Evolutionary conservation across 345 rosid genomes (phyloP).

Genomic region (Psidium guajava): DNA sequence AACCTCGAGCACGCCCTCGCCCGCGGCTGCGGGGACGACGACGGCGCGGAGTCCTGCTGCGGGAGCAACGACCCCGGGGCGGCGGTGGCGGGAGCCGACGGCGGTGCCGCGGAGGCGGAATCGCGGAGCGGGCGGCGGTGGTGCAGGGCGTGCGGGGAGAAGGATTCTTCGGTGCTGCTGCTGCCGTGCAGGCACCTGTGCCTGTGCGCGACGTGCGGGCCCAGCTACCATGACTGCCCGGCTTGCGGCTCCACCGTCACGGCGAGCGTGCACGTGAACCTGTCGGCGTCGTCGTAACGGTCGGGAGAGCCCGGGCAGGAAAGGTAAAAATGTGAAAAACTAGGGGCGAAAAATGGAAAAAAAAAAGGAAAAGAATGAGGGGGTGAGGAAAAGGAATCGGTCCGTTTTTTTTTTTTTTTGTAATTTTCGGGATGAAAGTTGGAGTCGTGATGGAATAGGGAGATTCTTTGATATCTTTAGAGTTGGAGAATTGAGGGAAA

Average conservation of each 20-base stretch:
- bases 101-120: neutral
- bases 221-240: neutral
- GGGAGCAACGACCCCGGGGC: slow-evolving; percentile 35
- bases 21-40: slow-evolving; percentile 18
- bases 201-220: slow-evolving; percentile 24
- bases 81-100: neutral
- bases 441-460: neutral
- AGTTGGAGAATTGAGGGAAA: neutral
- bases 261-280: slow-evolving; percentile 57
- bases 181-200: slow-evolving; percentile 84
- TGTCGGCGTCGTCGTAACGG: slow-evolving; percentile 29
- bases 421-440: neutral
- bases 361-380: neutral
- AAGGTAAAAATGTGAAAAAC: neutral
- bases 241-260: slow-evolving; percentile 3
- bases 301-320: neutral
- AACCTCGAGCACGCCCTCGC: slow-evolving; percentile 64
- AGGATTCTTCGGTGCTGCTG: slow-evolving; percentile 61
- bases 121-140: slow-evolving; percentile 1
- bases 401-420: neutral
- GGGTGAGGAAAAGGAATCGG: neutral
- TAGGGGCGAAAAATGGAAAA: neutral
- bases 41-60: slow-evolving; percentile 57
- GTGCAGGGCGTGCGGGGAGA: slow-evolving; percentile 58
- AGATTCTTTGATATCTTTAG: neutral